Conservation (phyloP, 2,329 filamentous ascomycete genomes). For the Ascochyta rabiei region DNA sequence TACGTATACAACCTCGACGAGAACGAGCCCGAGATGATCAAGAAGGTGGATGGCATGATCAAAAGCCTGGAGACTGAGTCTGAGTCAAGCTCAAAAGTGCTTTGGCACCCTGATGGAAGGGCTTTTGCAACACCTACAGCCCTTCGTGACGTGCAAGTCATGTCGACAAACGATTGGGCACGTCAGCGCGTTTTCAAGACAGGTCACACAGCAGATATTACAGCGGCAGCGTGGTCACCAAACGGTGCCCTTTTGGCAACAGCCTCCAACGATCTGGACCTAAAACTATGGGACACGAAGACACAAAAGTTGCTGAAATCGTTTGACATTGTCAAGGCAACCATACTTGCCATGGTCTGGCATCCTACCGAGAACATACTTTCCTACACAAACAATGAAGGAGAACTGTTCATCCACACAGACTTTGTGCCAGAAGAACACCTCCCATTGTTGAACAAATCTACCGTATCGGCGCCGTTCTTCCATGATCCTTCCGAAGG, state of each 20-base stretch:
- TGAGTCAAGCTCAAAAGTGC: conserved; percentile 74
- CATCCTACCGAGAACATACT: conserved; percentile 87
- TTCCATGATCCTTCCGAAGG: conserved; percentile 80
- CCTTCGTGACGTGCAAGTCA: conserved; percentile 77
- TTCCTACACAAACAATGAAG: conserved; percentile 90
- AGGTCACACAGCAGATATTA: conserved; percentile 84
- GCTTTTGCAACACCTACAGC: conserved; percentile 87
- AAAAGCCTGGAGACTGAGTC: conserved; percentile 76
- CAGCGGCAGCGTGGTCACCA: conserved; percentile 88
- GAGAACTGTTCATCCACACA: conserved; percentile 89
- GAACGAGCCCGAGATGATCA: conserved; percentile 79
- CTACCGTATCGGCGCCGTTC: conserved; percentile 78
- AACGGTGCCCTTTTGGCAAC: conserved; percentile 86
- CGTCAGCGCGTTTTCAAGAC: conserved; percentile 79
- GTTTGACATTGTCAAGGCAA: conserved; percentile 72
- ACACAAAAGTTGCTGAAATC: conserved; percentile 81
- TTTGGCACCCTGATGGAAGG: conserved; percentile 94
- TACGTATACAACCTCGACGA: conserved; percentile 86
- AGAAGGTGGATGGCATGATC: conserved; percentile 85
- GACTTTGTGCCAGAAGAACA: conserved; percentile 64
- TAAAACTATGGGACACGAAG: conserved; percentile 87
- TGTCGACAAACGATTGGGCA: conserved; percentile 90
- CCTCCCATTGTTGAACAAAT: conserved; percentile 55
- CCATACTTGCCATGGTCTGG: conserved; percentile 87
- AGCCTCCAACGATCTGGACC: conserved; percentile 63